Evolutionary conservation across 2,329 filamentous ascomycete genomes (phyloP), one percentile per base, ranked within the genome.

Genomic region (Allantophomopsis lycopodina): DNA sequence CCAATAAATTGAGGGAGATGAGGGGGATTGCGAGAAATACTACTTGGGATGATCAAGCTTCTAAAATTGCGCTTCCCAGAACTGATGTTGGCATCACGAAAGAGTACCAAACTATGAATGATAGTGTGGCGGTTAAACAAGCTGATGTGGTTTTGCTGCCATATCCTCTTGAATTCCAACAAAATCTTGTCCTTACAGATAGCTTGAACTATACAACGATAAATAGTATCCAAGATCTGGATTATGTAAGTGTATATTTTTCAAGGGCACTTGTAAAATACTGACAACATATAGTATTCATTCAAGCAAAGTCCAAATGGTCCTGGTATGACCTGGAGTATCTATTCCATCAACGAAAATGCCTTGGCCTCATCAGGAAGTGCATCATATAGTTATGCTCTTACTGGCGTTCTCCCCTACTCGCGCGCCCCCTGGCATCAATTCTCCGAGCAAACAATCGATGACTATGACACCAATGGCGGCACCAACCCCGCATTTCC

Each of bases 281-380:
- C 40, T 51, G 41, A 53, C 28, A 31, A 32, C 30, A 36, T 18
- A 8, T 42, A 68, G 63, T 83, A 83, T 49, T 77, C 79, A 4
- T 72, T 72, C 35, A 78, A 76, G 40, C 79, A 83, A 55, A 79
- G 76, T 1, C 60, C 69, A 1, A 68, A 81, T 46, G 79, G 79
- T 0, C 79, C 79, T 1, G 79, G 73, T 3, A 84, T 84, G 79
- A 83, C 79, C 2, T 84, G 79, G 55, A 74, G 74, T 8, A 73
- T 80, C 8, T 83, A 81, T 55, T 72, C 73, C 36, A 71, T 83
- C 36, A 72, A 76, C 21, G 77, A 79, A 12, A 80, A 77, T 41
- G 65, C 73, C 36, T 63, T 82, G 10, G 76, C 74, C 1, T 71
- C 69, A 2, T 79, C 76, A 2, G 79, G 79, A 2, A 83, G 79